A percentile compares a stretch with the other conserved stretches of the same genome.
Conservation (phyloP, 352 stramenopile genomes). For the Phytopythium montanum region DNA sequence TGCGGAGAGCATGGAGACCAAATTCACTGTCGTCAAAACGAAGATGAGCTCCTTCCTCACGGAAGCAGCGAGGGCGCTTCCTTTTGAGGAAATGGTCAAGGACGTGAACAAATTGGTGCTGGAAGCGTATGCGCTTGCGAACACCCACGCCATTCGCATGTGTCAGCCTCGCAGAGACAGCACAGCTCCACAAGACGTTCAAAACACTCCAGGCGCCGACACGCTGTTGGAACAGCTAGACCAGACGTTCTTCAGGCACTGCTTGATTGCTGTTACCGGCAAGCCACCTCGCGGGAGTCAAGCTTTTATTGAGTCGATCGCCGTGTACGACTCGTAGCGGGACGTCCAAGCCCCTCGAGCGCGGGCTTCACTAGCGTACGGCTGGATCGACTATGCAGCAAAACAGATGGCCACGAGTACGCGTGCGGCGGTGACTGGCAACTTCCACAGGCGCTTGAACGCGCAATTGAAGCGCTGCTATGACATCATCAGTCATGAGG, state of each 20-base stretch:
- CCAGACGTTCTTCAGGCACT: too few relatives aligned
- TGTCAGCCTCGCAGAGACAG: not conserved
- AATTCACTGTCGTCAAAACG: conserved; percentile 5
- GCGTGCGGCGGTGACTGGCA: not conserved
- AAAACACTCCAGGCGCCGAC: not conserved
- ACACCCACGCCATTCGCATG: conserved; percentile 8
- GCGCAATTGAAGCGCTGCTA: conserved; percentile 8
- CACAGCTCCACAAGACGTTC: not conserved
- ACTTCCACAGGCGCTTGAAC: conserved; percentile 10
- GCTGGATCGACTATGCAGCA: conserved; percentile 4
- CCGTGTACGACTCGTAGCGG: too few relatives aligned
- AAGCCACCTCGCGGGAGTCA: too few relatives aligned
- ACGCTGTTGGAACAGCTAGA: too few relatives aligned
- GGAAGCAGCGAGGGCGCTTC: not conserved
- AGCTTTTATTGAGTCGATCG: too few relatives aligned
- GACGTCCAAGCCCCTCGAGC: not conserved
- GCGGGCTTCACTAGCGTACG: not conserved
- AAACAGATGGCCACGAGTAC: conserved; percentile 3
- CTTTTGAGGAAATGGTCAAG: not conserved
- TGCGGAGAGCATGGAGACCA: not conserved
- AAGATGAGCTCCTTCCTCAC: conserved; percentile 7
- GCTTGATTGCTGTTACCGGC: too few relatives aligned
- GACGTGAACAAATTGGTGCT: conserved; percentile 10
- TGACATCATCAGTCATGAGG: not conserved
- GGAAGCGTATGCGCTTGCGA: conserved; percentile 11